Evolutionary conservation across 495 filamentous ascomycete genomes (phyloP), one percentile per base, ranked within the genome.

Genomic region (Articulospora tetracladia): DNA sequence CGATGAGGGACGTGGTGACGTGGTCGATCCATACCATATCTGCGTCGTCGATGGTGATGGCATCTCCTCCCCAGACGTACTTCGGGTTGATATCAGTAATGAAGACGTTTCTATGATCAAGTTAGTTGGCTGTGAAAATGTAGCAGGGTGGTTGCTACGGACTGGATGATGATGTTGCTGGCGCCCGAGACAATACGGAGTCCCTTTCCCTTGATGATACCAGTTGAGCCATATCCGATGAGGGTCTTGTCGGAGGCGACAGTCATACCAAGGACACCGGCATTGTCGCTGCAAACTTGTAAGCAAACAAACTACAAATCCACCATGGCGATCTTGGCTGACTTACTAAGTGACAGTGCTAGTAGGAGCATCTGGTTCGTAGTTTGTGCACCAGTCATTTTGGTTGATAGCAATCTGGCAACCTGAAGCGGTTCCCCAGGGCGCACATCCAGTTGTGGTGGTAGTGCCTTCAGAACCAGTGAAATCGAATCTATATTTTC

Each of bases 341-440:
- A 44, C 39, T n/a, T 44, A 44, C 39, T 44, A 44, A 44, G 39
- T 44, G 39, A 44, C 39, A 44, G 39, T 44, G 39, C 39, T 44
- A 12, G 39, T 44, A 44, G 39, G 39, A 19, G 39, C 39, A 44
- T 44, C 39, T 44, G 39, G 39, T 17, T 44, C 11, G n/a, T 44
- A 44, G 17, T 44, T 44, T n/a, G 39, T 44, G 39, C 39, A 44
- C 56, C 56, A 58, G 28, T 32, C 58, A 2, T 62, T 63, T n/a
- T 62, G 61, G 61, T 74, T 79, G 63, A 85, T 84, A 41, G 82
- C 82, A 46, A 77, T 53, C 50, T 71, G 69, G 7, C 69, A 66
- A 47, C 64, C 68, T 17, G 57, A 48, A 44, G 55, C 65, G 2
- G 47, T 24, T 25, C 47, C 20, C 25, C 25, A 25, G 56, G 82